Base-by-base conservation (phyloP, 1,284 basidiomycete species). In the Ustilago bromivora region DNA sequence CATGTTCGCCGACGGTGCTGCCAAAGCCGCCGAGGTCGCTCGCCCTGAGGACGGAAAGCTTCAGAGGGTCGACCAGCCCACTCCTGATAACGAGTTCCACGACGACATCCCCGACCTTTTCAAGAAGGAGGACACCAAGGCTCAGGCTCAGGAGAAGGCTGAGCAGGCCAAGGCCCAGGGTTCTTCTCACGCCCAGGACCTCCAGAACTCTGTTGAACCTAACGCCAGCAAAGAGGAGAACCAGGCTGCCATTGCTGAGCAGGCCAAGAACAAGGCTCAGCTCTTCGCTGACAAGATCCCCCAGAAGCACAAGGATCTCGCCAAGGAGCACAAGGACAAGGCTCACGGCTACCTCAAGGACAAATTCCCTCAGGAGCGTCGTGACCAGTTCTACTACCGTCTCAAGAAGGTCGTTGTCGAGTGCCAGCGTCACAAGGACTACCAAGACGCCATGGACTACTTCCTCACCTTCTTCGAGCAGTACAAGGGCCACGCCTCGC, bases 401-500 rank as follows among this genome's bases (percentile, higher is more conserved):
- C 88, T 90, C 36, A 94, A 94, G 88, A 94, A 93, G 92, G 93
- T 94, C 47, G 90, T 97, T 72, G 89, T 95, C 68, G 96, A 98
- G 87, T 95, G 94, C 87, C 96, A 98, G 88, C 91, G 92, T 84
- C 94, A 96, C 88, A 90, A 92, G 68, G 93, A 96, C 84, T 98
- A 97, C 87, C 93, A 95, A 82, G 91, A 85, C 49, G 85, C 86
- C 32, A 84, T 87, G 76, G 86, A 87, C 58, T 87, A 86, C 81
- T 87, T 88, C 81, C 80, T 88, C 76, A 85, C 80, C 76, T 68
- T 82, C 32, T 82, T 84, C 61, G 82, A 82, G 83, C 91, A 92
- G 83, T 98, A 96, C 87, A 90, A 91, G 51, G 87, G 88, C 4
- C 90, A 93, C 78, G 91, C 91, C n/a, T 88, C 87, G 79, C 85